Evolutionary conservation across 148 eudicot genomes (phyloP), one percentile per base, ranked within the genome.

Genomic region (Linanthus parryae): DNA sequence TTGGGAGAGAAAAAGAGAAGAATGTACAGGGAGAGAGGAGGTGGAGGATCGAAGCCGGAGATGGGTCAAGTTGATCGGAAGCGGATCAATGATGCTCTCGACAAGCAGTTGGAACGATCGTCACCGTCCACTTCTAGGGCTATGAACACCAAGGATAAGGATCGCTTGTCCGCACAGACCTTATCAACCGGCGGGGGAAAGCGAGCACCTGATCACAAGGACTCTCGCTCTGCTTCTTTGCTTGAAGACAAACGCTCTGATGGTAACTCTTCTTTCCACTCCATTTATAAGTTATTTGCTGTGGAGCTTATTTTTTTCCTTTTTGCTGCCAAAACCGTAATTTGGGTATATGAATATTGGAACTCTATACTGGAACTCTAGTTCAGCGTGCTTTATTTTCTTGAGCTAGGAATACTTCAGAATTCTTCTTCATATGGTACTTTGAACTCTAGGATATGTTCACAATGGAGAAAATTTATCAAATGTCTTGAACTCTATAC

Each of bases 201-300:
- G 5, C 67, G n/a, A 70, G 2, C 48, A 51, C n/a, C n/a, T n/a
- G 7, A 66, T n/a, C n/a, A n/a, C n/a, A n/a, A n/a, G n/a, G n/a
- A 68, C 16, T 34, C 67, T 42, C 74, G 58, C 10, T 39, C 70
- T 5, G 52, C 49, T 27, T n/a, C 73, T 25, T 59, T 78, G 37
- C 35, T 73, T 4, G 73, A 78, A 13, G 59, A 63, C 44, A 76
- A 65, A 12, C 65, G 73, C 48, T 73, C 79, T 4, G 79, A 67
- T 64, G 83, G 83, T 78, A n/a, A 42, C 29, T 63, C 35, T 48
- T 44, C 16, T 26, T 43, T 15, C 23, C 35, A 26, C 47, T 55
- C 43, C 40, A 33, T 58, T 16, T 46, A 13, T 36, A n/a, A 30
- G 4, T 8, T n/a, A n/a, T 25, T 5, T 22, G 6, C 12, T n/a